Evolutionary conservation across 768 basidiomycete species (phyloP), one percentile per base, ranked within the genome.

Genomic region (Amanita thiersii): DNA sequence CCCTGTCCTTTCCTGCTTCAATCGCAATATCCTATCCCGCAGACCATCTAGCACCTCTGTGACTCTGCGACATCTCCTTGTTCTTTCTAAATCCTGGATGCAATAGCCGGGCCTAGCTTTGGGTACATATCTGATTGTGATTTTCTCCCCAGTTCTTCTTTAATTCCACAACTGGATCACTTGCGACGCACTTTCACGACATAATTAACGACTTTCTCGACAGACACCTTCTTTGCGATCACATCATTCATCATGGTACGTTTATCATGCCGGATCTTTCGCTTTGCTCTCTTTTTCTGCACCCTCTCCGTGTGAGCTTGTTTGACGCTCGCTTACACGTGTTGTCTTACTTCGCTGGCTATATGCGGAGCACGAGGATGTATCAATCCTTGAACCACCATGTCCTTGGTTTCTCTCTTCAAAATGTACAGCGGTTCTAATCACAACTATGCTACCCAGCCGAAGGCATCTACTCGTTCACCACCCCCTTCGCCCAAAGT

Each of bases 401-500:
- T 79, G 75, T 60, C 65, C 46, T 68, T 63, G 43, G 56, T 59
- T 37, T 71, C 69, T 39, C 70, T 63, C 52, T 65, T 73, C 54
- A 66, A 64, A 48, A 66, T 58, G 47, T 57, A 62, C 48, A 66
- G 57, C 48, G 51, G 54, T 51, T 52, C 62, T 61, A 63, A 73
- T 53, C 46, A 66, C 52, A 54, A 52, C 21, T 45, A 51, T 45
- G 47, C 53, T 44, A 44, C 46, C 33, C 71, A 73, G 68, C 59
- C 60, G 41, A 70, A 67, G 52, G 53, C 56, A 18, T 49, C 55
- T 33, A 53, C 63, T 39, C 68, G 62, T 49, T 75, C 76, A 14
- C 66, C 75, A 29, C 72, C 75, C n/a, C 58, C 61, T 36, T 70
- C 66, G n/a, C 76, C 73, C 15, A 63, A 62, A 45, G 52, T 58